Conservation (phyloP, 1,284 basidiomycete species). For the Leccinum brunneo-olivaceum region DNA sequence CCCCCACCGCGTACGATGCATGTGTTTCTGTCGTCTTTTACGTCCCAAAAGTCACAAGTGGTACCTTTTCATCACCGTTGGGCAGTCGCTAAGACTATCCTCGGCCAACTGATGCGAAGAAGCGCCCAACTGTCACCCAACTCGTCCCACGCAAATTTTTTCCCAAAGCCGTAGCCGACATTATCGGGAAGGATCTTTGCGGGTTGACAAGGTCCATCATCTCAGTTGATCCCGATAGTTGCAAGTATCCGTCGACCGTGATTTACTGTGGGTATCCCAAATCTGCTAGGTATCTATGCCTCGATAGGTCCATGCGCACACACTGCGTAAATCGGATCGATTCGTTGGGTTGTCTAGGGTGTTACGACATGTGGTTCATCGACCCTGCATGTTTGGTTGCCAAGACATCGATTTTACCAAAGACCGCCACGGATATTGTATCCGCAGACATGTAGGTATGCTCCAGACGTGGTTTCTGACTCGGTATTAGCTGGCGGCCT, state of each 20-base stretch:
- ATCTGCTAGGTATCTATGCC: no score
- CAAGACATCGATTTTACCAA: background rate
- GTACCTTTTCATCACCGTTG: background rate
- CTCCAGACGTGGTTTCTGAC: background rate
- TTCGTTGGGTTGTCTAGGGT: slow-evolving; percentile 4
- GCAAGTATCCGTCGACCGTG: background rate
- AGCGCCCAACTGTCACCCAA: background rate
- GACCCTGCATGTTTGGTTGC: background rate
- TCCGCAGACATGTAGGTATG: background rate
- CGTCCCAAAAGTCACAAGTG: slow-evolving; percentile 4
- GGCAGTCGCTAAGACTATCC: background rate
- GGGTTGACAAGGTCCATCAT: no score
- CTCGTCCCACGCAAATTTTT: no score
- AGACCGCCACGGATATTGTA: background rate
- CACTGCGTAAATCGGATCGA: background rate
- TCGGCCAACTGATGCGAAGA: background rate
- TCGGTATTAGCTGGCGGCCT: no score
- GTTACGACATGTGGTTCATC: background rate
- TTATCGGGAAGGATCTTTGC: background rate
- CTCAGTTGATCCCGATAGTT: background rate
- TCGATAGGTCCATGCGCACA: background rate
- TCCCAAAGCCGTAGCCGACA: background rate
- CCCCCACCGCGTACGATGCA: slow-evolving; percentile 12
- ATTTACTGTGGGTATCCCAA: background rate
- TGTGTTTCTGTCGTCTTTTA: slow-evolving; percentile 6